Conservation (phyloP, 805 yeast species). For the Yarrowia keelungensis region DNA sequence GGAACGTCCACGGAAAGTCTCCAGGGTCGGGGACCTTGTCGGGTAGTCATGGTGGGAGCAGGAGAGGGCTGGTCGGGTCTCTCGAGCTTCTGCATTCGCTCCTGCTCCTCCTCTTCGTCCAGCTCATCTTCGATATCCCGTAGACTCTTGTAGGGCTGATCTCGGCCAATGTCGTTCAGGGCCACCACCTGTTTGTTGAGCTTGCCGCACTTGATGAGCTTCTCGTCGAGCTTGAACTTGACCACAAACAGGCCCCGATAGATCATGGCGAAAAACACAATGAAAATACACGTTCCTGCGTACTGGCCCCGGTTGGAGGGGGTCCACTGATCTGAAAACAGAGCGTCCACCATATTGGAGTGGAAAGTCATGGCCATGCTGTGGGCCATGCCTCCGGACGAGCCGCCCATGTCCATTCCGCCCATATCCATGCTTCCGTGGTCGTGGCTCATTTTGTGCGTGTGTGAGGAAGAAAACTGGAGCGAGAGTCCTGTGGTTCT, state of each 20-base stretch:
- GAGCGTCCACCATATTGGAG: slow-evolving; percentile 42
- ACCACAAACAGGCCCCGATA: slow-evolving; percentile 42
- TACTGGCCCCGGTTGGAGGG: slow-evolving; percentile 45
- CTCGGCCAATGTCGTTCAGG: slow-evolving; percentile 39
- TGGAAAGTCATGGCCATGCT: slow-evolving; percentile 46
- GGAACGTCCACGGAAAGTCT: slow-evolving; percentile 38
- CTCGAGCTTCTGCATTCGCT: slow-evolving; percentile 31
- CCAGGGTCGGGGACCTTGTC: slow-evolving; percentile 36
- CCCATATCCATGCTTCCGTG: slow-evolving; percentile 35
- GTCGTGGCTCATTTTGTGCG: slow-evolving; percentile 26
- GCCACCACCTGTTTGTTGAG: slow-evolving; percentile 40
- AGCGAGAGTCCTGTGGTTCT: too few relatives aligned
- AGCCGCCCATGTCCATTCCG: slow-evolving; percentile 36
- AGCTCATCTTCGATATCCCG: slow-evolving; percentile 41
- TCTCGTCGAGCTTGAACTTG: slow-evolving; percentile 40
- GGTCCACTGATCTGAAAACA: slow-evolving; percentile 45
- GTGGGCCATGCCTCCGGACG: slow-evolving; percentile 36
- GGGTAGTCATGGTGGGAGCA: slow-evolving; percentile 3
- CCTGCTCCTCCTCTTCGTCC: slow-evolving; percentile 38
- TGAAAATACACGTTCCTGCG: slow-evolving; percentile 48
- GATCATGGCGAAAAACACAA: slow-evolving; percentile 45
- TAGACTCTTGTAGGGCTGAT: slow-evolving; percentile 37
- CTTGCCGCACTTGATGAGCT: slow-evolving; percentile 37
- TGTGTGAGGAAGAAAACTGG: not conserved
- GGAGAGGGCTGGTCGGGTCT: slow-evolving; percentile 1